phyloP scores from a whole-genome alignment of 768 basidiomycete species.

The Amanita exitialis region DNA sequence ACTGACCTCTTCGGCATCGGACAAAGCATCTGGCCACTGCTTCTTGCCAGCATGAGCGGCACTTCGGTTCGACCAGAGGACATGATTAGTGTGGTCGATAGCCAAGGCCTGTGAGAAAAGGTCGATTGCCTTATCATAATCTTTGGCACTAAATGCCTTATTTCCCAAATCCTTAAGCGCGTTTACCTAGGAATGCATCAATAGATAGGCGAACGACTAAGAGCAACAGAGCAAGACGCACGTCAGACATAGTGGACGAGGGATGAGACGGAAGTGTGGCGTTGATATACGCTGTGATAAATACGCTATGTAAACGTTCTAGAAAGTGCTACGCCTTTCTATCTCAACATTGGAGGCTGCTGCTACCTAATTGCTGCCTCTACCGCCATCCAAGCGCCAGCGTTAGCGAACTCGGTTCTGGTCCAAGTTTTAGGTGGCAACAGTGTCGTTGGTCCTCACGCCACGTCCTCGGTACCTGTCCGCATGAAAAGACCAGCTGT shows the following conservation, averaged over 20 bases:
- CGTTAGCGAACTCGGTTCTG: not conserved
- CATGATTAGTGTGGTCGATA: conserved; percentile 76
- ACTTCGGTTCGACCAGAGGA: conserved; percentile 88
- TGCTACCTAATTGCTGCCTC: conserved; percentile 12
- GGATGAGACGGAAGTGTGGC: not conserved
- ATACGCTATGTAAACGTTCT: conserved; percentile 12
- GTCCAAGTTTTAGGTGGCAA: not conserved
- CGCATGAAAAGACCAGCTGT: not conserved
- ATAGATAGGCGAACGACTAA: not conserved
- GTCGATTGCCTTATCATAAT: conserved; percentile 83
- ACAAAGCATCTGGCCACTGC: conserved; percentile 64
- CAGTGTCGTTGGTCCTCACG: conserved; percentile 5
- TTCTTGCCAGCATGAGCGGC: conserved; percentile 85
- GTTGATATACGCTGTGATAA: conserved; percentile 10
- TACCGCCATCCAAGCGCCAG: not conserved
- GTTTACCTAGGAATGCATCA: conserved; percentile 23
- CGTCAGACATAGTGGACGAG: conserved; percentile 27
- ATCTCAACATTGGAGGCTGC: conserved; percentile 15
- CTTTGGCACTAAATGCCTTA: conserved; percentile 89
- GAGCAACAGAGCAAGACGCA: conserved; percentile 14
- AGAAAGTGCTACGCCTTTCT: conserved; percentile 17
- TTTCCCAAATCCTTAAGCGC: conserved; percentile 88
- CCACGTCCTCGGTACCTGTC: conserved; percentile 2
- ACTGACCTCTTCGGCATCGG: conserved; percentile 84
- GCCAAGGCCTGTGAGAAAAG: conserved; percentile 76